These are phyloP conservation scores for Trypanosoma boissoni DNA, from an alignment of 208 protist species.

Conservation along the genomic window DNA sequence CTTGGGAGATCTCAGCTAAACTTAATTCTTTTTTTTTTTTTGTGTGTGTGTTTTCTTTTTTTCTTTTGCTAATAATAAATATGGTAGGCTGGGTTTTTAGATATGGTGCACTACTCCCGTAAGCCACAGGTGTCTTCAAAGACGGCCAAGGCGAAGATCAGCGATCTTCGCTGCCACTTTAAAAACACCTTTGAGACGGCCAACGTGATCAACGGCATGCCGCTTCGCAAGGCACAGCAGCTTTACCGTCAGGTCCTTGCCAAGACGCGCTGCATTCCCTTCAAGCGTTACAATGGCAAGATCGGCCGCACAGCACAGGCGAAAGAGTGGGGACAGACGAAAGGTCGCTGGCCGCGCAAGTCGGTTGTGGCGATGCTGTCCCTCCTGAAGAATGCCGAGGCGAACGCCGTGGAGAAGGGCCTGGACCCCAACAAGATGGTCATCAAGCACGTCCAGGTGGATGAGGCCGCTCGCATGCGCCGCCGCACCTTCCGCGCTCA, in stretches of 20 bases:
- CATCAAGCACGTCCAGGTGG: slow-evolving; percentile 92
- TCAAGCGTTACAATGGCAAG: slow-evolving; percentile 93
- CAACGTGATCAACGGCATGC: slow-evolving; percentile 92
- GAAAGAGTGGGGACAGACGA: slow-evolving; percentile 91
- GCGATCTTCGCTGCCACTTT: slow-evolving; percentile 92
- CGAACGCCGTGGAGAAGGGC: slow-evolving; percentile 87
- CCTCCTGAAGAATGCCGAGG: slow-evolving; percentile 93
- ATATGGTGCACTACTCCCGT: slow-evolving; percentile 89
- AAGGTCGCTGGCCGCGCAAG: slow-evolving; percentile 94
- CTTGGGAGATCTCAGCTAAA: neutral
- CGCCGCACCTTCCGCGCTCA: slow-evolving; percentile 95
- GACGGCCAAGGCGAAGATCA: slow-evolving; percentile 84
- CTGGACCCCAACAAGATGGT: slow-evolving; percentile 91
- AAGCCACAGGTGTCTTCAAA: slow-evolving; percentile 90
- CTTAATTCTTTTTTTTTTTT: slow-evolving; percentile 16
- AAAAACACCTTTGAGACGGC: slow-evolving; percentile 95
- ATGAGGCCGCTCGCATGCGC: slow-evolving; percentile 83
- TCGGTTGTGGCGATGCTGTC: slow-evolving; percentile 89
- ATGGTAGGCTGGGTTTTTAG: slow-evolving; percentile 18
- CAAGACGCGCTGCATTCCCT: slow-evolving; percentile 94
- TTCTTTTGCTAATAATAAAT: slow-evolving; percentile 5
- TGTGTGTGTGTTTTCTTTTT: slow-evolving; percentile 2
- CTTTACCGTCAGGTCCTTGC: slow-evolving; percentile 93
- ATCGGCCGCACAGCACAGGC: slow-evolving; percentile 90
- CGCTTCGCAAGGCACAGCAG: slow-evolving; percentile 84